A percentile compares a stretch with the other conserved stretches of the same genome.
Conservation (phyloP, 345 rosid species). For the Euphorbia peplus region DNA sequence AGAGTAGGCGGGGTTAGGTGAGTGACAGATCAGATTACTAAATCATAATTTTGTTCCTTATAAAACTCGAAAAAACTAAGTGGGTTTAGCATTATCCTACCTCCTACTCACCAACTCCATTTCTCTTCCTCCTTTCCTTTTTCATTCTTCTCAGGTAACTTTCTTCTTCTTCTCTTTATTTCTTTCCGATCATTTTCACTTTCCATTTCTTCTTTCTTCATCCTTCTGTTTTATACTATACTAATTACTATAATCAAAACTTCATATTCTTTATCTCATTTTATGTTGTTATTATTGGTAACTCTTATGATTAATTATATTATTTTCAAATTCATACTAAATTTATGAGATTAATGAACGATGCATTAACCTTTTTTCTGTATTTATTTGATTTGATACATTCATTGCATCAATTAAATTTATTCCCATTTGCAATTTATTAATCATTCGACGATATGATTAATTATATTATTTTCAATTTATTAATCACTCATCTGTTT, state of each 20-base stretch:
- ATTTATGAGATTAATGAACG: no score
- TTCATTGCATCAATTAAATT: neutral
- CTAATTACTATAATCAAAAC: neutral
- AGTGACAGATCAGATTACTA: neutral
- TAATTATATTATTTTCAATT: neutral
- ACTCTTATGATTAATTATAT: no score
- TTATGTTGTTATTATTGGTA: no score
- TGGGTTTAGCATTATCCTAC: no score
- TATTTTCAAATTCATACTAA: no score
- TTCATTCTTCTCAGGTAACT: neutral
- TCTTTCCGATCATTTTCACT: neutral
- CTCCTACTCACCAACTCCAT: neutral
- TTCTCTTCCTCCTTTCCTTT: neutral
- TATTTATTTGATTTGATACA: no score
- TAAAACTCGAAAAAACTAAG: no score
- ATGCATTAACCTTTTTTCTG: no score
- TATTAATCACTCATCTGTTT: neutral
- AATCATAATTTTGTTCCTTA: neutral
- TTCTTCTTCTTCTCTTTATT: neutral
- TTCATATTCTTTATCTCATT: no score
- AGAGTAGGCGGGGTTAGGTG: slow-evolving; percentile 30
- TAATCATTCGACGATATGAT: neutral
- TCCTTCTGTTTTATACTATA: no score
- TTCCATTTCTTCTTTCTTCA: neutral
- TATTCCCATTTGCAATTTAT: neutral